Conservation (phyloP, 352 stramenopile genomes). For the Phytophthora sansomeana region DNA sequence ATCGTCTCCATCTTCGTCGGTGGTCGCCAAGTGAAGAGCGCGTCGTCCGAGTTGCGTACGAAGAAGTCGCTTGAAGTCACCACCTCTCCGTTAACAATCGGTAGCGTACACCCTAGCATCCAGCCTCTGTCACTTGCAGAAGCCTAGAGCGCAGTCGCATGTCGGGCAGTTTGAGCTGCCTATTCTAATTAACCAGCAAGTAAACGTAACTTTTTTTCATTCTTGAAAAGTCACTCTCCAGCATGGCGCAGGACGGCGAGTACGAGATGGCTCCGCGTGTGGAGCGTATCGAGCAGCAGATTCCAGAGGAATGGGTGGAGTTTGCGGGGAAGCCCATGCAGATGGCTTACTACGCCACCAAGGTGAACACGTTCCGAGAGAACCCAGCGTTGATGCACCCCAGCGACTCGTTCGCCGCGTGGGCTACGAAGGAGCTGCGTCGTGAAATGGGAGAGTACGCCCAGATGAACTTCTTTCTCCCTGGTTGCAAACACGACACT, state of each 20-base stretch:
- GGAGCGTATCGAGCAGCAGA: slow-evolving; percentile 61
- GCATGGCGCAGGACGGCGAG: slow-evolving; percentile 28
- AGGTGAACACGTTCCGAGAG: slow-evolving; percentile 70
- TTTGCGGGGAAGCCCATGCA: slow-evolving; percentile 62
- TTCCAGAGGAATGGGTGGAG: slow-evolving; percentile 51
- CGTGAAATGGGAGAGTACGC: slow-evolving; percentile 50
- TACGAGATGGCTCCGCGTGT: slow-evolving; percentile 57
- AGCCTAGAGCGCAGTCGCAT: slow-evolving; percentile 13
- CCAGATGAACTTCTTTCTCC: neutral
- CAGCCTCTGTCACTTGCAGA: slow-evolving; percentile 24
- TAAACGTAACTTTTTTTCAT: slow-evolving; percentile 3
- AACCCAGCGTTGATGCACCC: slow-evolving; percentile 57
- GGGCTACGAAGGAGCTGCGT: slow-evolving; percentile 49
- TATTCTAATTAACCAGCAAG: slow-evolving; percentile 5
- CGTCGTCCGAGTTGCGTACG: neutral
- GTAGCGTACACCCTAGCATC: slow-evolving; percentile 35
- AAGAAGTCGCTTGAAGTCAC: slow-evolving; percentile 17
- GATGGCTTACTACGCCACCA: slow-evolving; percentile 67
- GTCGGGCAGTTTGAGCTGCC: neutral
- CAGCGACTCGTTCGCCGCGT: slow-evolving; percentile 51
- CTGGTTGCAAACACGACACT: neutral
- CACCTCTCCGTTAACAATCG: slow-evolving; percentile 25
- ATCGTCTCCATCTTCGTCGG: slow-evolving; percentile 81
- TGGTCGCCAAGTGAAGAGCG: slow-evolving; percentile 66
- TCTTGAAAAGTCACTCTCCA: slow-evolving; percentile 5